Base-by-base conservation (phyloP, 805 yeast genomes). In the Tetrapisispora taiwanensis region DNA sequence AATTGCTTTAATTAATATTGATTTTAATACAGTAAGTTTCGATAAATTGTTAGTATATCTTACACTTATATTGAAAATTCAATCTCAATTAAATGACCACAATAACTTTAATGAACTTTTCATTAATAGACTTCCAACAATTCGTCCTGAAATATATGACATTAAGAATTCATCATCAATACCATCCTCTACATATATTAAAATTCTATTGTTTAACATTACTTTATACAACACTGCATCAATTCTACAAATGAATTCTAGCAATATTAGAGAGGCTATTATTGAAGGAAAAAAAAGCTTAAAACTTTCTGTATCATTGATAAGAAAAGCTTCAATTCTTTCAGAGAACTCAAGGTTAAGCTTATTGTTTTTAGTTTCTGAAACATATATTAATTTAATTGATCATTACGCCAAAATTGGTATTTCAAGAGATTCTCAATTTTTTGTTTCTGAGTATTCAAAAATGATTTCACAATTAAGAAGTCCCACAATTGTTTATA, bases 341-440 rank as follows among this genome's bases (percentile, higher is more conserved):
- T 52, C 42, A 39, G 59, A 62, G 44, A 48, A 58, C 2, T 42
- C 67, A 3, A 71, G 69, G 48, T 61, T 73, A 62, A 58, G 57
- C 22, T 57, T 75, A 2, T 57, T 72, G 0, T 46, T 45, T 1
- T 49, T 56, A 13, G 54, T 78, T 30, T 53, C 68, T 12, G 52
- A 58, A 4, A 51, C 74, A 3, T 76, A 75, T 49, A 58, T 62
- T 7, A 44, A 46, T 3, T 59, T 76, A 22, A 60, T 78, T 19
- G 57, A 65, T 3, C 52, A 66, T 0, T 66, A 70, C 43, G 60
- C 68, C 14, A 72, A 69, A 31, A 54, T 76, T 32, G 88, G 89
- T 0, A 54, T 79, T 3, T 63, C 78, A 0, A 76, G 75, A 48
- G 87, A 82, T 44, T 70, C 79, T 39, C 70, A 72, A 2, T 78